Base-by-base conservation (phyloP, 1,284 basidiomycete species). In the Irpex sp. region DNA sequence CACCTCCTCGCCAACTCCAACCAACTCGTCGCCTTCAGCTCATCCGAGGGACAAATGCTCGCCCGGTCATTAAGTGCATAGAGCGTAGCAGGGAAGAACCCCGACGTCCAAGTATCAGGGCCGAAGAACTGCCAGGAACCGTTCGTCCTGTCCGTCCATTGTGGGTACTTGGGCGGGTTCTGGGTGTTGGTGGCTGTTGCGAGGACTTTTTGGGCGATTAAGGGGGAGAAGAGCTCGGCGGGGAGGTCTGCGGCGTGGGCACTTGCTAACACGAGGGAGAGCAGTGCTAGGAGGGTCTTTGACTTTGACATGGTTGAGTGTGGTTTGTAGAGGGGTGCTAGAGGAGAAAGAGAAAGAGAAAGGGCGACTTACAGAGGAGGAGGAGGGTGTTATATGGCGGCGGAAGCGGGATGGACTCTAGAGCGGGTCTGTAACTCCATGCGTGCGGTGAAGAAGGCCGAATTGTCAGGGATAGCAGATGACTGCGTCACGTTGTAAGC, bases 41-140 rank as follows among this genome's bases (percentile, higher is more conserved):
- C 73, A 15, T 70, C 72, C 6, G 78, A 74, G 2, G 75, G 68
- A 36, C 87, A 89, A 3, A 86, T 73, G 21, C 68, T 68, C 63
- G 77, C 76, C 26, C 88, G 78, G 52, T 79, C 77, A 69, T 87
- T 77, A 65, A 90, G 74, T 5, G 82, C 83, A 67, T 90, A 90
- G 26, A 83, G 73, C 1, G 82, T 82, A 8, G 80, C 78, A 0
- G 88, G 86, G 72, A 90, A 85, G 78, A 91, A 91, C 0, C 86
- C 87, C 5, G 84, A 81, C 0, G 88, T 89, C 88, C 89, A 90
- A 3, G 80, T 82, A 67, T 87, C 80, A 0, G 83, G 79, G 3
- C 65, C 57, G 72, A 86, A 85, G 64, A 78, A 81, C 3, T 74
- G 69, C 87, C 86, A 91, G 15, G 69, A 69, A 0, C 86, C 87